A percentile compares a stretch with the other conserved stretches of the same genome.
These are phyloP conservation scores for Petasospora rhodanensis DNA, from an alignment of 1,139 yeast species.

Conservation along the genomic window DNA sequence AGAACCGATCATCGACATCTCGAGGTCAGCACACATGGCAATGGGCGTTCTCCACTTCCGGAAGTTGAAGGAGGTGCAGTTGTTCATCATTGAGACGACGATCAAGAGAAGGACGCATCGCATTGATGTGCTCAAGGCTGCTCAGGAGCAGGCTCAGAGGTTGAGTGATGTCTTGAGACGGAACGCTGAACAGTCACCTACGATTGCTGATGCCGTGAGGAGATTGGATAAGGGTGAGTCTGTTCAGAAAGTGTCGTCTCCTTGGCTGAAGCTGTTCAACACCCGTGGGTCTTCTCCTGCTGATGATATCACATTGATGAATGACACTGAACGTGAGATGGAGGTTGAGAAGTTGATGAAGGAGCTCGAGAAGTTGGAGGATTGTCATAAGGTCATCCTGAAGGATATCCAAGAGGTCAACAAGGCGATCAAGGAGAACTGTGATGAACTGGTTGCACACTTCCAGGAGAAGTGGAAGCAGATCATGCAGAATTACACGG, in stretches of 20 bases:
- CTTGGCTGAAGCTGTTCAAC: slow-evolving; percentile 20
- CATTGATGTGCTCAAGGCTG: slow-evolving; percentile 23
- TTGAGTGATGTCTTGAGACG: slow-evolving; percentile 26
- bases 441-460: slow-evolving; percentile 25
- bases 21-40: slow-evolving; percentile 66
- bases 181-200: slow-evolving; percentile 28
- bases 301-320: slow-evolving; percentile 30
- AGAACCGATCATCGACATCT: slow-evolving; percentile 82
- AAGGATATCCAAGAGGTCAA: slow-evolving; percentile 31
- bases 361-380: slow-evolving; percentile 29
- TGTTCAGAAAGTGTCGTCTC: slow-evolving; percentile 16
- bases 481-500: slow-evolving; percentile 29
- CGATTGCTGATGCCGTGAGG: slow-evolving; percentile 29
- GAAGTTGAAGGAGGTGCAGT: slow-evolving; percentile 63
- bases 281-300: slow-evolving; percentile 5
- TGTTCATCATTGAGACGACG: slow-evolving; percentile 39
- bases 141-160: slow-evolving; percentile 29
- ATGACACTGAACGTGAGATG: slow-evolving; percentile 30
- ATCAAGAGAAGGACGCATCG: slow-evolving; percentile 27
- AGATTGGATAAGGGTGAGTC: slow-evolving; percentile 24
- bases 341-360: slow-evolving; percentile 20
- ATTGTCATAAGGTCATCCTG: slow-evolving; percentile 28
- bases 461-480: slow-evolving; percentile 27
- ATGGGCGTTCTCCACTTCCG: slow-evolving; percentile 67
- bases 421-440: slow-evolving; percentile 24